These are phyloP conservation scores for Bipolaris victoriae DNA, from an alignment of 2,329 filamentous ascomycete genomes.

Conservation along the genomic window DNA sequence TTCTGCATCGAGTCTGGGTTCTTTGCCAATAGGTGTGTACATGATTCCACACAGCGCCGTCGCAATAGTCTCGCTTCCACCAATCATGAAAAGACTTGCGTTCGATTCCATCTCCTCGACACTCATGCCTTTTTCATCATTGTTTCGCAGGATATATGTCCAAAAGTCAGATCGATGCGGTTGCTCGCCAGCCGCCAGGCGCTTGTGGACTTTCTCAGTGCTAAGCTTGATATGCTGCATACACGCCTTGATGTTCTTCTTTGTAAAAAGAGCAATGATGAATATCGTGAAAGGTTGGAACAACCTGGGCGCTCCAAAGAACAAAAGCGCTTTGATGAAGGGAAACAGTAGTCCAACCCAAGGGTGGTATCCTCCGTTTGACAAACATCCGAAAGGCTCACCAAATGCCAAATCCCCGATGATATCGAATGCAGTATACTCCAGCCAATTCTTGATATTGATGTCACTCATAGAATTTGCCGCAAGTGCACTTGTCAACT, in stretches of 20 bases:
- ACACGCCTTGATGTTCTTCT: slow-evolving; percentile 1
- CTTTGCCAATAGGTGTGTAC: slow-evolving; percentile 11
- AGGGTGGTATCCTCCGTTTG: slow-evolving; percentile 37
- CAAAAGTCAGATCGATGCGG: slow-evolving; percentile 11
- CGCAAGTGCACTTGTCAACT: slow-evolving; percentile 4
- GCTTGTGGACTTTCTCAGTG: background rate
- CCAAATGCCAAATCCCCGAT: slow-evolving; percentile 53
- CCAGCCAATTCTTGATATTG: slow-evolving; percentile 36
- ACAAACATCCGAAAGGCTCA: slow-evolving; percentile 46
- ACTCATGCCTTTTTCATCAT: slow-evolving; percentile 22
- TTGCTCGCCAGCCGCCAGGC: slow-evolving; percentile 4
- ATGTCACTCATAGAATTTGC: background rate
- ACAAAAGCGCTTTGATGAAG: background rate
- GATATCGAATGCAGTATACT: slow-evolving; percentile 50
- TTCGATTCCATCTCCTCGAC: slow-evolving; percentile 39
- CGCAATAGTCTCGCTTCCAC: slow-evolving; percentile 43
- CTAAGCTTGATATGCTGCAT: slow-evolving; percentile 4
- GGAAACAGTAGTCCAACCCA: slow-evolving; percentile 32
- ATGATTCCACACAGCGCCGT: slow-evolving; percentile 13
- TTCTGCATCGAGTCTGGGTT: slow-evolving; percentile 17
- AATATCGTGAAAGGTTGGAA: background rate
- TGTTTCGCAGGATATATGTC: slow-evolving; percentile 20
- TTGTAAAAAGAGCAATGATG: background rate
- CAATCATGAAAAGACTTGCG: slow-evolving; percentile 41
- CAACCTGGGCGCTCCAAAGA: background rate